A percentile compares a stretch with the other conserved stretches of the same genome.
Conservation (phyloP, 352 stramenopile genomes). For the Phytophthora pini region DNA sequence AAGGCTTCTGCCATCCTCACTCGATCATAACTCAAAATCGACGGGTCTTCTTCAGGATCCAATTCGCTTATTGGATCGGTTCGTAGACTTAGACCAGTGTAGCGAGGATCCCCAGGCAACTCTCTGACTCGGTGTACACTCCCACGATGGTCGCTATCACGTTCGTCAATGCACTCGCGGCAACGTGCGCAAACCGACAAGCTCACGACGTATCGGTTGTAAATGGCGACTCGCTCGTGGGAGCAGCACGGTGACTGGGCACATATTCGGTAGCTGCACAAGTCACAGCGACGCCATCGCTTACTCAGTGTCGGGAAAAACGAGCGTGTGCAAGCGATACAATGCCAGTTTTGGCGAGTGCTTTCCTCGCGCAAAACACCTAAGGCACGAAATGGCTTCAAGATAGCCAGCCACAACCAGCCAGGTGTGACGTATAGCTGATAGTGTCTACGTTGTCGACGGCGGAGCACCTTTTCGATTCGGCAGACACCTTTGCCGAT, state of each 20-base stretch:
- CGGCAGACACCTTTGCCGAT: slow-evolving; percentile 30
- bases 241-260: slow-evolving; percentile 28
- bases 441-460: slow-evolving; percentile 3
- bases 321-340: slow-evolving; percentile 34
- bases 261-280: slow-evolving; percentile 42
- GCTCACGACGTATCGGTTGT: slow-evolving; percentile 37
- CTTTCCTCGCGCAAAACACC: slow-evolving; percentile 8
- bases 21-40: slow-evolving; percentile 1
- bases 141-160: background rate
- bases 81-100: slow-evolving; percentile 22
- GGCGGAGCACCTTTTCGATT: slow-evolving; percentile 30
- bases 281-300: slow-evolving; percentile 30
- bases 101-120: slow-evolving; percentile 11
- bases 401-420: slow-evolving; percentile 14
- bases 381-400: slow-evolving; percentile 16
- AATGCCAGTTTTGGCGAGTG: slow-evolving; percentile 35
- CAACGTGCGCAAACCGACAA: slow-evolving; percentile 37
- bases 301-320: slow-evolving; percentile 24
- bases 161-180: slow-evolving; percentile 39
- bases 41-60: slow-evolving; percentile 19
- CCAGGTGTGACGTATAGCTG: slow-evolving; percentile 11
- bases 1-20: background rate
- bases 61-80: slow-evolving; percentile 3
- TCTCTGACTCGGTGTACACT: slow-evolving; percentile 4
- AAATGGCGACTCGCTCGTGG: slow-evolving; percentile 37